Percentiles rank a stretch among this genome's conserved stretches.
Conservation (phyloP, 2,329 filamentous ascomycete genomes). For the Arthrinium phaeospermum region DNA sequence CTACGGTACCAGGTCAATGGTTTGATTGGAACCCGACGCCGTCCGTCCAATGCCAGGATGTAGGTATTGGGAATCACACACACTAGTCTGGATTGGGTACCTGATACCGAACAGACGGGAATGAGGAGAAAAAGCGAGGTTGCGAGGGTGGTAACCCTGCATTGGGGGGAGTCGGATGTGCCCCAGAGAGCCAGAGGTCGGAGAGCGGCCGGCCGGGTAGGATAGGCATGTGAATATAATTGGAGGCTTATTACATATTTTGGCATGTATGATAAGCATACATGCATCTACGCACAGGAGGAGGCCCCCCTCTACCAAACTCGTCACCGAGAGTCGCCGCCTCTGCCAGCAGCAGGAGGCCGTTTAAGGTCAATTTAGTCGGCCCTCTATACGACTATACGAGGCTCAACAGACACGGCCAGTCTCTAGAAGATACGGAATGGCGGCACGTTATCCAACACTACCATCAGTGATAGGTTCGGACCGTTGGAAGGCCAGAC, state of each 20-base stretch:
- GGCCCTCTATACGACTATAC: neutral
- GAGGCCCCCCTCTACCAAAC: too few relatives aligned
- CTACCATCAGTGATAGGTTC: neutral
- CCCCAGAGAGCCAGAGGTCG: neutral
- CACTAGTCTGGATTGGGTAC: neutral
- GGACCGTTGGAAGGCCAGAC: neutral
- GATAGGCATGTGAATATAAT: conserved; percentile 3
- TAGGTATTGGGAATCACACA: neutral
- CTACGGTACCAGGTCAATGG: neutral
- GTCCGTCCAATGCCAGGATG: neutral
- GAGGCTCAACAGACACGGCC: neutral
- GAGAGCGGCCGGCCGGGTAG: neutral
- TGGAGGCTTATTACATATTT: neutral
- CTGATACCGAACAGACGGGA: conserved; percentile 6
- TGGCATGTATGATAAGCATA: too few relatives aligned
- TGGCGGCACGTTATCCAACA: neutral
- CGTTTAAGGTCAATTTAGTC: too few relatives aligned
- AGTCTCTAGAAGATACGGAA: neutral
- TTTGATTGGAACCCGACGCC: conserved; percentile 7
- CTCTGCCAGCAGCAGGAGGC: too few relatives aligned
- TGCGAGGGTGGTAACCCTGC: neutral
- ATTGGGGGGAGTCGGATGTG: neutral
- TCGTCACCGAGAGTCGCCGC: too few relatives aligned
- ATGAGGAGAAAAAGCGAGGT: neutral
- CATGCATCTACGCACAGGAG: neutral